phyloP scores from a whole-genome alignment of 176 grass and related monocot species.

The Carex scoparia region DNA sequence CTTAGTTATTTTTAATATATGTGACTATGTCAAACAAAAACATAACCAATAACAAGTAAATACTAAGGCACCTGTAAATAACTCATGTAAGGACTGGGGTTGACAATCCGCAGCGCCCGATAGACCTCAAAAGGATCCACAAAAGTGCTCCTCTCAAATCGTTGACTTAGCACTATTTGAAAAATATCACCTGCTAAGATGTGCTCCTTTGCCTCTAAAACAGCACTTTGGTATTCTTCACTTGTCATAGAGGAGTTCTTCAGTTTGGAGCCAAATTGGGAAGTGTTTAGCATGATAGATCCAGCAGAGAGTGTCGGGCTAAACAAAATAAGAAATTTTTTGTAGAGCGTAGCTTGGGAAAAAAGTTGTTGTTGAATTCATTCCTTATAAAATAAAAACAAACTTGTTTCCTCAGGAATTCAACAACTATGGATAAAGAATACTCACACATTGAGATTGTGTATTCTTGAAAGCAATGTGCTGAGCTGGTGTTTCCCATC shows the following conservation, averaged over 20 bases:
- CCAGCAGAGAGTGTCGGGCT: constrained; percentile 73
- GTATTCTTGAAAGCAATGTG: constrained; percentile 66
- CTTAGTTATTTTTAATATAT: background rate
- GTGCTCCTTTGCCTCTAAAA: constrained; percentile 71
- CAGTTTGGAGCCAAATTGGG: constrained; percentile 48
- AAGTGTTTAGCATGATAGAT: constrained; percentile 53
- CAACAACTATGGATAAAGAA: background rate
- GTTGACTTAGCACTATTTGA: constrained; percentile 85
- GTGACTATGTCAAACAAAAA: background rate
- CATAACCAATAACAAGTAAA: background rate
- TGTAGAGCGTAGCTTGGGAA: background rate
- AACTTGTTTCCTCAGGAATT: background rate
- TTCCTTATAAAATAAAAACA: background rate
- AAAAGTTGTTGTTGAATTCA: background rate
- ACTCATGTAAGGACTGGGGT: constrained; percentile 88
- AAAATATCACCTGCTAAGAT: constrained; percentile 88
- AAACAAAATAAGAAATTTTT: constrained; percentile 17
- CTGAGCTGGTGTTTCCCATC: constrained; percentile 50
- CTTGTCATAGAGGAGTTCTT: constrained; percentile 69
- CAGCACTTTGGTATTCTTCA: constrained; percentile 57
- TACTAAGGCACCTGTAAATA: constrained; percentile 63
- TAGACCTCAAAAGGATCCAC: constrained; percentile 92
- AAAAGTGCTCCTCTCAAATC: constrained; percentile 80
- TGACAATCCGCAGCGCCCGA: constrained; percentile 73
- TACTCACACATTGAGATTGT: constrained; percentile 73